These are phyloP conservation scores for Myxozyma kluyveri DNA, from an alignment of 805 yeast species.

Conservation along the genomic window DNA sequence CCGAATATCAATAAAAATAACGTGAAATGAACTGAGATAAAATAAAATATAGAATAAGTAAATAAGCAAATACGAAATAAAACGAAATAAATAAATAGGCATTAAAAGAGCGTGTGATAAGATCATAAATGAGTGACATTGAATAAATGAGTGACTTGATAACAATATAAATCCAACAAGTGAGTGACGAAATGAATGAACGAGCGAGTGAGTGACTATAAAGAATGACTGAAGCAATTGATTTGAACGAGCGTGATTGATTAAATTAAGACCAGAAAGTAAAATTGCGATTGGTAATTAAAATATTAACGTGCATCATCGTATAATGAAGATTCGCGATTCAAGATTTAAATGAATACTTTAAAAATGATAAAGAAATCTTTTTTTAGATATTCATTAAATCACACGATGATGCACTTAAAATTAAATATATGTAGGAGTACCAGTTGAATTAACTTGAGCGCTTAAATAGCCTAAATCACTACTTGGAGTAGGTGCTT, in stretches of 20 bases:
- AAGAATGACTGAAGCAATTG: neutral
- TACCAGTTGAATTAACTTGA: conserved; percentile 20
- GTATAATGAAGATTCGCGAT: neutral
- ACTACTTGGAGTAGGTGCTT: conserved; percentile 22
- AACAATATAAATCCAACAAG: neutral
- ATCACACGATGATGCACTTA: neutral
- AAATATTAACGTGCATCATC: too few species aligned
- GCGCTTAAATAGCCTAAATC: conserved; percentile 26
- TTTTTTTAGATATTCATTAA: too few species aligned
- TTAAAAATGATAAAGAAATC: too few species aligned
- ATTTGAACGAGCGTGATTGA: neutral
- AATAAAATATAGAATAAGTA: neutral
- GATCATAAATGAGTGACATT: neutral
- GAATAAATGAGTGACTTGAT: neutral
- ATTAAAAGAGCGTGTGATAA: neutral
- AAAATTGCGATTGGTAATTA: too few species aligned
- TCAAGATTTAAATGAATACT: neutral
- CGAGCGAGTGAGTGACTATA: conserved; percentile 1
- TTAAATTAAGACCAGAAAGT: neutral
- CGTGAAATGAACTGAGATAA: neutral
- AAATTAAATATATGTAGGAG: conserved; percentile 14
- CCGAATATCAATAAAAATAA: conserved; percentile 3
- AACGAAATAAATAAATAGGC: neutral
- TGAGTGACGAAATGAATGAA: neutral
- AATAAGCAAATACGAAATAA: neutral